Base-by-base conservation (phyloP, 768 basidiomycete genomes). In the Kwoniella europaea region DNA sequence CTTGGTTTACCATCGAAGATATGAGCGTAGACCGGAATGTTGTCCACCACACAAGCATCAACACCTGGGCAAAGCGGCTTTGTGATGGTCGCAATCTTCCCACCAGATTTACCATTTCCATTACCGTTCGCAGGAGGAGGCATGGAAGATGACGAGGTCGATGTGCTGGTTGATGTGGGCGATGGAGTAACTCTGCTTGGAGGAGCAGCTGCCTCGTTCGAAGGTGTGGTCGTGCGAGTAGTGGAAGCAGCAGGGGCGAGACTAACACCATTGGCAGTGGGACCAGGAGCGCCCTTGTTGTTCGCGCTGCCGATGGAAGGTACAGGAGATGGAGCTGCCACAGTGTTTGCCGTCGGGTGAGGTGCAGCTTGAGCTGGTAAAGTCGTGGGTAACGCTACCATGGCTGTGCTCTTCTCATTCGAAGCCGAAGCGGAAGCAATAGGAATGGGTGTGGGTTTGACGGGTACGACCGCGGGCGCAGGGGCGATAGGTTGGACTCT, bases 11-110 rank as follows among this genome's bases (percentile, higher is more conserved):
- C 63, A 7, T 66, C 68, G 15, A 63, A 65, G 12, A 68, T 2
- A 67, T 76, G 73, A 12, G 69, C 64, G 57, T 80, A 80, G 1
- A 80, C 76, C 3, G 79, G 79, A 7, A 80, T 80, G 27, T 78
- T 71, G 27, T 78, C 74, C 5, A 80, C 69, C 16, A 80, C 79
- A 71, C 76, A 74, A 46, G 77, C 76, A 22, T 71, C 71, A 1
- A 80, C 71, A 16, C 76, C 79, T 18, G 73, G 67, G 61, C 76
- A 75, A 20, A 77, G 43, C 7, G 65, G 60, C 41, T 73, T 77
- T 52, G 63, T 70, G 12, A 70, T 65, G 16, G 68, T 65, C 9
- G 68, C 56, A 35, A 70, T 24, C 63, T 64, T 70, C 7, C 60
- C 63, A 59, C 58, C 57, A 24, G 57, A 52, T 56, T 61, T 68